phyloP scores from a whole-genome alignment of 306 rosid species.

The Fragaria ananassa region DNA sequence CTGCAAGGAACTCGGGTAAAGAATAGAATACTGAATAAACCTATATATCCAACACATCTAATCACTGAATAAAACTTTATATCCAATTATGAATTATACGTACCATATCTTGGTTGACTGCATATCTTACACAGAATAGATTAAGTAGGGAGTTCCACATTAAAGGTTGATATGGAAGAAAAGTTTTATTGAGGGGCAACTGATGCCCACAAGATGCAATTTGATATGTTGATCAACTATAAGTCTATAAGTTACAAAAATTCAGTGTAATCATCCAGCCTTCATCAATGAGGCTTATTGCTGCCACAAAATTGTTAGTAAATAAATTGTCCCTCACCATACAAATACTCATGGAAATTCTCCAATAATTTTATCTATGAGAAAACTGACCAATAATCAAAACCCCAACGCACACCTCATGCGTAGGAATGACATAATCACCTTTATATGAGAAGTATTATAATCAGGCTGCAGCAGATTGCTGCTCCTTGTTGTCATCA shows the following conservation, averaged over 20 bases:
- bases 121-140: neutral
- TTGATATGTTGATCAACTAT: neutral
- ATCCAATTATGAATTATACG: too few relatives aligned
- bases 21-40: neutral
- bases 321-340: conserved; percentile 26
- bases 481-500: conserved; percentile 72
- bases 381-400: conserved; percentile 29
- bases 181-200: neutral
- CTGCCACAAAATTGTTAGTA: conserved; percentile 19
- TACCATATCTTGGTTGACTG: neutral
- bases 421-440: conserved; percentile 52
- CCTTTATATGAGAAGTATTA: conserved; percentile 22
- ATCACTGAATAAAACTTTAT: neutral
- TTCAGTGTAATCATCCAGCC: conserved; percentile 26
- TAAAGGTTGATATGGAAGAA: neutral
- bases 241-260: conserved; percentile 13
- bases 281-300: conserved; percentile 30
- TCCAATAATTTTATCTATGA: conserved; percentile 25
- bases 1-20: conserved; percentile 33
- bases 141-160: neutral
- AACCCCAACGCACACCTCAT: conserved; percentile 45
- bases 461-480: conserved; percentile 66
- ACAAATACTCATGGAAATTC: conserved; percentile 16
- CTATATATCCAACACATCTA: neutral
- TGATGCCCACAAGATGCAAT: neutral